Evolutionary conservation across 495 filamentous ascomycete genomes (phyloP).

Genomic region (Neurospora pannonica): DNA sequence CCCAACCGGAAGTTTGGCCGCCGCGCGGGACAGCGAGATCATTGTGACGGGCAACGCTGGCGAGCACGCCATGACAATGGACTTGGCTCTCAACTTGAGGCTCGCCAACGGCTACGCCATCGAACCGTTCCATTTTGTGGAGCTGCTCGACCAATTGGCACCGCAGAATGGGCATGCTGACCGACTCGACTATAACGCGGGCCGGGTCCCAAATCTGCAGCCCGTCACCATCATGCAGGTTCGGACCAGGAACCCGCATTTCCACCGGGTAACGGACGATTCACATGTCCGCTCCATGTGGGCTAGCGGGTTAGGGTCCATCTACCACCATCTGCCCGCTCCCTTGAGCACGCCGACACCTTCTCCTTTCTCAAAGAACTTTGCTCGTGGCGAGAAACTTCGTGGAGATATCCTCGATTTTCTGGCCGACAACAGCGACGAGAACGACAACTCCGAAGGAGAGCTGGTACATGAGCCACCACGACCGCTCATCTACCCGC

Average conservation of each 20-base stretch:
- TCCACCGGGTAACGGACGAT: slow-evolving; percentile 14
- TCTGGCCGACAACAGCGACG: neutral
- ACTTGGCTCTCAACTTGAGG: slow-evolving; percentile 13
- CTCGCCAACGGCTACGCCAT: slow-evolving; percentile 24
- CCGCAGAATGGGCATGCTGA: neutral
- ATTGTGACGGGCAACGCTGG: slow-evolving; percentile 24
- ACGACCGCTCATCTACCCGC: slow-evolving; percentile 5
- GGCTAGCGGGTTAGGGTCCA: slow-evolving; percentile 13
- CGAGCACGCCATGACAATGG: slow-evolving; percentile 26
- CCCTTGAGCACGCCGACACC: neutral
- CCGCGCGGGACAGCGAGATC: neutral
- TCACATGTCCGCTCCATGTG: slow-evolving; percentile 18
- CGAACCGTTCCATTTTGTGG: slow-evolving; percentile 23
- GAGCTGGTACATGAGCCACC: slow-evolving; percentile 6
- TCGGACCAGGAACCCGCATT: slow-evolving; percentile 17
- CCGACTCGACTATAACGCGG: neutral
- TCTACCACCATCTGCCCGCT: slow-evolving; percentile 14
- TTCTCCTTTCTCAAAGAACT: neutral
- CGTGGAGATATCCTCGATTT: slow-evolving; percentile 1
- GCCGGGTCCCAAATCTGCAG: neutral
- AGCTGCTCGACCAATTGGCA: slow-evolving; percentile 8
- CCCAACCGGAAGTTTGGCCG: neutral
- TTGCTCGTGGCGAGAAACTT: neutral
- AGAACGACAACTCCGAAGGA: neutral
- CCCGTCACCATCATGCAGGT: slow-evolving; percentile 16